These are phyloP conservation scores for Ceratobasidium theobromae DNA, from an alignment of 1,284 basidiomycete species.

Conservation along the genomic window DNA sequence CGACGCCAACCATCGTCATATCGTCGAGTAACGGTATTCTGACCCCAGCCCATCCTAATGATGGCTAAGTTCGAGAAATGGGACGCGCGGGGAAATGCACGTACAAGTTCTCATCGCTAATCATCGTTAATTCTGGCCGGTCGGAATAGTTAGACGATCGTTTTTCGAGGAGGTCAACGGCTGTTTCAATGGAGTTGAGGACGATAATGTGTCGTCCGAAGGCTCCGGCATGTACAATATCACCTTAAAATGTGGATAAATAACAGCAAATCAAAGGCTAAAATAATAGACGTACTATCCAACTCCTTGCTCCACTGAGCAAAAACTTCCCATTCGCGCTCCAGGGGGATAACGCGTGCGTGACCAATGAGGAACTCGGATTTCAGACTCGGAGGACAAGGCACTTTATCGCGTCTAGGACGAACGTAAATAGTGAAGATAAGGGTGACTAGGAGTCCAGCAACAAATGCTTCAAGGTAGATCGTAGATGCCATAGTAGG, in stretches of 20 bases:
- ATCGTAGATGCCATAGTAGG: slow-evolving; percentile 11
- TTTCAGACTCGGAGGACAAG: slow-evolving; percentile 16
- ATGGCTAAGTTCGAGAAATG: not conserved
- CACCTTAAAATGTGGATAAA: not conserved
- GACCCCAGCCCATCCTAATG: slow-evolving; percentile 20
- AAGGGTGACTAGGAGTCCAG: slow-evolving; percentile 8
- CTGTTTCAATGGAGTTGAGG: slow-evolving; percentile 33
- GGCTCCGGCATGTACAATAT: slow-evolving; percentile 19
- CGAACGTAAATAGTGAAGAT: slow-evolving; percentile 17
- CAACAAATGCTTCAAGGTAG: slow-evolving; percentile 16
- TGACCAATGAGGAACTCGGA: slow-evolving; percentile 21
- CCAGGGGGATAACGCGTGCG: slow-evolving; percentile 18
- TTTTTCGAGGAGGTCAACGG: slow-evolving; percentile 34
- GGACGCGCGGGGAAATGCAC: not conserved
- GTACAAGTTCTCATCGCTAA: slow-evolving; percentile 23
- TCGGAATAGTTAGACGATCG: slow-evolving; percentile 32
- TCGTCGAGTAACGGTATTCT: slow-evolving; percentile 20
- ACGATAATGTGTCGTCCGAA: slow-evolving; percentile 31
- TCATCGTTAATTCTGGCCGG: slow-evolving; percentile 29
- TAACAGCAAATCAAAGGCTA: not conserved
- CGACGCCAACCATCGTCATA: slow-evolving; percentile 27
- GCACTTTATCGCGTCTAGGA: slow-evolving; percentile 2
- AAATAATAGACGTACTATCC: not conserved
- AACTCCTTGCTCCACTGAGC: slow-evolving; percentile 15
- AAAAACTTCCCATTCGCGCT: slow-evolving; percentile 27